Percentiles rank a stretch among this genome's conserved stretches.
These are phyloP conservation scores for Xylaria scruposa DNA, from an alignment of 495 filamentous ascomycete genomes.

Conservation along the genomic window DNA sequence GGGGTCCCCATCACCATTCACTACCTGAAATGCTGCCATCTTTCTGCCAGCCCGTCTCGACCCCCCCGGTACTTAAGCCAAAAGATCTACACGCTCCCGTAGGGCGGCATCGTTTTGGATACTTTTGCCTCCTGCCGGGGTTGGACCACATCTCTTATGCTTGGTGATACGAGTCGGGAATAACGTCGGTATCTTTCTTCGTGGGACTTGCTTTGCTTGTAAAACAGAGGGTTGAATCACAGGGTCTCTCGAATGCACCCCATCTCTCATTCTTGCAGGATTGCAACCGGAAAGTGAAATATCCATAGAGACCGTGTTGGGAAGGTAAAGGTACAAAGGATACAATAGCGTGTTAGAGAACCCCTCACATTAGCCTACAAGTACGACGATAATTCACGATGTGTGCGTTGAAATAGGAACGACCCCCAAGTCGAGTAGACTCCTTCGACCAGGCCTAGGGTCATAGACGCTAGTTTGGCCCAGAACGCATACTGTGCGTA, in stretches of 20 bases:
- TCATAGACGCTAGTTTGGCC: slow-evolving; percentile 13
- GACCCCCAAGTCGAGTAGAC: not conserved
- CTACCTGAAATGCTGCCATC: too few species aligned
- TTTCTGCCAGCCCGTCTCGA: too few species aligned
- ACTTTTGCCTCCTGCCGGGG: not conserved
- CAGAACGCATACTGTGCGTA: not conserved
- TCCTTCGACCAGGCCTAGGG: not conserved
- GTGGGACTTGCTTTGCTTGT: not conserved
- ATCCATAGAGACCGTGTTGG: not conserved
- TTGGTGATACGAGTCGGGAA: not conserved
- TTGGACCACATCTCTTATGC: not conserved
- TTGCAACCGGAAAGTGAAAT: not conserved
- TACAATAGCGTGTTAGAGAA: not conserved
- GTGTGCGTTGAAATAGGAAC: not conserved
- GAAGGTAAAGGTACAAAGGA: not conserved
- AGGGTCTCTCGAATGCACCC: not conserved
- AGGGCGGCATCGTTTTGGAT: not conserved
- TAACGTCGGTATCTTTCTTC: not conserved
- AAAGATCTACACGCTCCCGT: not conserved
- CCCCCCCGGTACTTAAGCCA: too few species aligned
- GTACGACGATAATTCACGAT: not conserved
- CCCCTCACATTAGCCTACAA: not conserved
- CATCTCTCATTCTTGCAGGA: not conserved
- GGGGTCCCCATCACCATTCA: too few species aligned
- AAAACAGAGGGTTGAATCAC: not conserved